Percentiles rank a stretch among this genome's conserved stretches.
phyloP scores from a whole-genome alignment of 2,329 filamentous ascomycete genomes.

The Xylaria sp. region DNA sequence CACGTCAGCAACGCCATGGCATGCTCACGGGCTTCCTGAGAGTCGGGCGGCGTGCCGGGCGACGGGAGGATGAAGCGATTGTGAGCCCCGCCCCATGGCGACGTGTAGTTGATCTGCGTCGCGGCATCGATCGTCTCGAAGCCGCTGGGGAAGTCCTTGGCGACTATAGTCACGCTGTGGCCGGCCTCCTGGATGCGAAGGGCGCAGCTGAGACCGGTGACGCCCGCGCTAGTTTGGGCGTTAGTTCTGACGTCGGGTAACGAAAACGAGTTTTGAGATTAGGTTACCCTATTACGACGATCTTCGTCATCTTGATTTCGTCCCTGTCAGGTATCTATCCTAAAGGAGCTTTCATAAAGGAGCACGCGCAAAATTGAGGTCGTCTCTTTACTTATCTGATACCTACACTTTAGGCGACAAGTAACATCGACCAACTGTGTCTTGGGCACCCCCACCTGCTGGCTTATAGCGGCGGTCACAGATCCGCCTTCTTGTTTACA shows the following conservation, averaged over 20 bases:
- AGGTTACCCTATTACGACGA: slow-evolving; percentile 39
- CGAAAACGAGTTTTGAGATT: background rate
- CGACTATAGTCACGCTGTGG: slow-evolving; percentile 50
- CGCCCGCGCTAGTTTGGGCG: slow-evolving; percentile 51
- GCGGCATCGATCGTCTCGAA: slow-evolving; percentile 51
- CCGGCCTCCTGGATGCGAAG: slow-evolving; percentile 51
- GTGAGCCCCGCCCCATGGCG: slow-evolving; percentile 63
- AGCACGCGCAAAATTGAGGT: no score
- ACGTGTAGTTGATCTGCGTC: slow-evolving; percentile 57
- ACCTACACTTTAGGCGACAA: no score
- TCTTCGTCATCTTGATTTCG: slow-evolving; percentile 27
- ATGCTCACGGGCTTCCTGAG: slow-evolving; percentile 48
- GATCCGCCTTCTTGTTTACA: no score
- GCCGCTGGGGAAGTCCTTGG: slow-evolving; percentile 53
- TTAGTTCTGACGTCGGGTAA: background rate
- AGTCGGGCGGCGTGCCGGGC: slow-evolving; percentile 31
- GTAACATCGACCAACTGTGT: no score
- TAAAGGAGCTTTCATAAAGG: no score
- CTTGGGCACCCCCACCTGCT: no score
- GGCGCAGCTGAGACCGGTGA: slow-evolving; percentile 57
- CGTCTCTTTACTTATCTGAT: no score
- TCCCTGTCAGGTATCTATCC: no score
- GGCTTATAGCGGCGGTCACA: no score
- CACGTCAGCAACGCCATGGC: slow-evolving; percentile 50
- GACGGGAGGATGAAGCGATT: slow-evolving; percentile 56